These are phyloP conservation scores for Irpex lacteus DNA, from an alignment of 1,284 basidiomycete species.

Conservation along the genomic window DNA sequence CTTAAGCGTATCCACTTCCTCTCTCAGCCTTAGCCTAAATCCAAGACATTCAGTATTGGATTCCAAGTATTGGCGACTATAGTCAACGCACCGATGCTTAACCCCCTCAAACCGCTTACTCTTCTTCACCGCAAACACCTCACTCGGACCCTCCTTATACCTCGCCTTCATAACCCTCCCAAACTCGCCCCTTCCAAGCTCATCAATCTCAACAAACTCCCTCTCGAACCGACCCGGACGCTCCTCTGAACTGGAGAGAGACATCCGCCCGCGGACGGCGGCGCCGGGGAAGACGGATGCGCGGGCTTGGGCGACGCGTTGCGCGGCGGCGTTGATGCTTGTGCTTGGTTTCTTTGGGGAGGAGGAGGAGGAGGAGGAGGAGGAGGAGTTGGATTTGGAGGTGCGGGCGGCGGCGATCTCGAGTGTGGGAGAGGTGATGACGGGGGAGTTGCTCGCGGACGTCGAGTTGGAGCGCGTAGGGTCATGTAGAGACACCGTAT, in stretches of 20 bases:
- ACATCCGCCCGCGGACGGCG: slow-evolving; percentile 19
- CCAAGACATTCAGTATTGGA: too few relatives aligned
- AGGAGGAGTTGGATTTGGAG: not conserved
- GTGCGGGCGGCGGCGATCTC: slow-evolving; percentile 19
- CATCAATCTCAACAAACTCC: slow-evolving; percentile 79
- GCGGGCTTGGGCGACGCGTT: slow-evolving; percentile 21
- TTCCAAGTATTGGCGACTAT: too few relatives aligned
- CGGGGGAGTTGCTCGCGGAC: slow-evolving; percentile 40
- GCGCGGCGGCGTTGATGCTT: slow-evolving; percentile 11
- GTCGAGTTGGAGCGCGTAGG: slow-evolving; percentile 42
- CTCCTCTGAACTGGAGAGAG: slow-evolving; percentile 33
- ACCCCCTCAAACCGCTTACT: slow-evolving; percentile 92
- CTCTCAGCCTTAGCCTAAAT: slow-evolving; percentile 85
- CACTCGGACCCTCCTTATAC: slow-evolving; percentile 54
- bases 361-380: not conserved
- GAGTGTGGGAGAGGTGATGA: slow-evolving; percentile 26
- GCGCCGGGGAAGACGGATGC: slow-evolving; percentile 13
- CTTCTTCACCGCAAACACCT: slow-evolving; percentile 89
- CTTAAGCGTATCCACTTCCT: slow-evolving; percentile 93
- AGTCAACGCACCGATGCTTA: slow-evolving; percentile 86
- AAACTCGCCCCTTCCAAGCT: slow-evolving; percentile 92
- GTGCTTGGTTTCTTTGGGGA: slow-evolving; percentile 13
- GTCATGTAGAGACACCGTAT: slow-evolving; percentile 31
- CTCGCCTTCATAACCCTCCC: slow-evolving; percentile 92
- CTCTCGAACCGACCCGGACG: slow-evolving; percentile 67